Conservation (phyloP, 225 moss, liverwort and hornwort species). For the Neckera pumila region DNA sequence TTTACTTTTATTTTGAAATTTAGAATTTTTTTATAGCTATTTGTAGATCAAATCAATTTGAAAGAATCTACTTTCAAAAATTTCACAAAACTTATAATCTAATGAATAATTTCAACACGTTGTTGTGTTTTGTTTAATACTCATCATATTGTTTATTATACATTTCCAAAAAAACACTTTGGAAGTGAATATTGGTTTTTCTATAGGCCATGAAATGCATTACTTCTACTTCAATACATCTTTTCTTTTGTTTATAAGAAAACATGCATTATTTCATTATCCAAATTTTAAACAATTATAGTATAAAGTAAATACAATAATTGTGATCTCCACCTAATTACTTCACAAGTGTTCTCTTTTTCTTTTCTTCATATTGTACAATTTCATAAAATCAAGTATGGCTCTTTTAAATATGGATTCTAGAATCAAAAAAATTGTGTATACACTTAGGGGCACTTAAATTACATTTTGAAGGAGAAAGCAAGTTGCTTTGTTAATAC, state of each 20-base stretch:
- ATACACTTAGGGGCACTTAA: fast-evolving
- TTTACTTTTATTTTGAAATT: not conserved
- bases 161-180: fast-evolving
- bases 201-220: fast-evolving
- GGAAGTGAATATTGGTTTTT: too few species aligned
- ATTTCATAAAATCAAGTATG: not conserved
- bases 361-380: not conserved
- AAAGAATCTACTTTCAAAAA: too few species aligned
- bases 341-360: fast-evolving
- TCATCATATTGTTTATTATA: not conserved
- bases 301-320: not conserved
- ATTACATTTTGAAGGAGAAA: not conserved
- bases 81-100: not conserved
- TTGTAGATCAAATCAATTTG: too few species aligned
- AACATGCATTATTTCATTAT: not conserved
- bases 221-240: fast-evolving
- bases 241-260: not conserved
- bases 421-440: not conserved
- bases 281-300: not conserved
- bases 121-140: too few species aligned
- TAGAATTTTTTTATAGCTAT: too few species aligned
- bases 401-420: fast-evolving
- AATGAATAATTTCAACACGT: not conserved
- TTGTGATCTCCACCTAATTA: not conserved
- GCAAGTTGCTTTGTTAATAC: not conserved